phyloP scores from a whole-genome alignment of 345 rosid genomes.

The Eucalyptus sideroxylon region DNA sequence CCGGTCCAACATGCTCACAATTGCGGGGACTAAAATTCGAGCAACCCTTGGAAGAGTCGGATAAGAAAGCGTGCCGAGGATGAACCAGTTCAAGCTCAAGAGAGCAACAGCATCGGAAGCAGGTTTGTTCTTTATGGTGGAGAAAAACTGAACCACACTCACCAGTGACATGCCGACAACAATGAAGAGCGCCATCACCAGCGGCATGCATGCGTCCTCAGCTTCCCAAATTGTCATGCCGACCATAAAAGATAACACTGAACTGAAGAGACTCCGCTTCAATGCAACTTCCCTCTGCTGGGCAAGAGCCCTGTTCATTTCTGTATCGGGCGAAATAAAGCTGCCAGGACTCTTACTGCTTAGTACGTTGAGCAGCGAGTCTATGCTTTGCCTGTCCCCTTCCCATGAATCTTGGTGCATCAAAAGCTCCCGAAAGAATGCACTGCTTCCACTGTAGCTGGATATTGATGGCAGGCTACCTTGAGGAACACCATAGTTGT shows the following conservation, averaged over 20 bases:
- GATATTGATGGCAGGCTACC: not conserved
- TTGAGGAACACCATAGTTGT: not conserved
- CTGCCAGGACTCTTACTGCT: not conserved
- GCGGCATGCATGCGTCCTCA: slow-evolving; percentile 57
- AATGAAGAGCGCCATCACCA: slow-evolving; percentile 61
- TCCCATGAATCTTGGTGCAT: slow-evolving; percentile 7
- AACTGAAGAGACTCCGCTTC: slow-evolving; percentile 51
- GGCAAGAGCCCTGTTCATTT: slow-evolving; percentile 1
- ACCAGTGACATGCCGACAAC: slow-evolving; percentile 67
- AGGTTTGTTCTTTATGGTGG: slow-evolving; percentile 46
- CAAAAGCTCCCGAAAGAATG: not conserved
- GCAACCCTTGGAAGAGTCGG: slow-evolving; percentile 52
- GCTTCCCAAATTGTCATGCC: slow-evolving; percentile 59
- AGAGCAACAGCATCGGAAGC: slow-evolving; percentile 75
- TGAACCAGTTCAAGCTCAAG: slow-evolving; percentile 77
- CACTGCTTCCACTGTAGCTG: not conserved
- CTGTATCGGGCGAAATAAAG: slow-evolving; percentile 4
- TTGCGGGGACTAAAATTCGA: slow-evolving; percentile 14
- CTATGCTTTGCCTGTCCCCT: not conserved
- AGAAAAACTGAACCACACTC: slow-evolving; percentile 63
- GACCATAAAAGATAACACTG: slow-evolving; percentile 45
- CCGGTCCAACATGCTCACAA: not conserved
- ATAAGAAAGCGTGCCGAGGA: slow-evolving; percentile 65
- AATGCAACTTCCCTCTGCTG: slow-evolving; percentile 38
- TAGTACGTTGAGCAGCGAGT: not conserved